Conservation (phyloP, 2,329 filamentous ascomycete genomes). For the Aspergillus pseudotamarii region DNA sequence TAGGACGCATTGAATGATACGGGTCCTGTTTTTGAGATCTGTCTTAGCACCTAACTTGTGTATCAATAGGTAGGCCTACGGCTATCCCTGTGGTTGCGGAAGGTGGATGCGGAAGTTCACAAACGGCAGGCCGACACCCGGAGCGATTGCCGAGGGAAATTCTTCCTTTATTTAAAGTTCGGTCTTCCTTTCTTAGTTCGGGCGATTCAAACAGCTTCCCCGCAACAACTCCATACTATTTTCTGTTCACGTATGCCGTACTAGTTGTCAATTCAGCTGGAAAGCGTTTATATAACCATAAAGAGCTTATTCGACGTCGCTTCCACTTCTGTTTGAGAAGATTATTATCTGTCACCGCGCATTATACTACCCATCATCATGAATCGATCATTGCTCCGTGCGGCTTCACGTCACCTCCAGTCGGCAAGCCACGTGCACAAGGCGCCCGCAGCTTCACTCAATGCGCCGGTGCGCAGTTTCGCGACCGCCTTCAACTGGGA, state of each 20-base stretch:
- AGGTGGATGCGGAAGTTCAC: background rate
- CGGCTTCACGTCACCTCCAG: constrained; percentile 33
- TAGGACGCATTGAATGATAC: background rate
- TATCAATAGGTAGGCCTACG: background rate
- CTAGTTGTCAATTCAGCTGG: background rate
- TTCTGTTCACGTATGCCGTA: constrained; percentile 1
- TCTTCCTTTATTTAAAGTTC: background rate
- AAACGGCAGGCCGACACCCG: constrained; percentile 6
- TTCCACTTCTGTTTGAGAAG: background rate
- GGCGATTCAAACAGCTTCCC: constrained; percentile 8
- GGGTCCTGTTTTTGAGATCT: background rate
- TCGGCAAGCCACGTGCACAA: constrained; percentile 23
- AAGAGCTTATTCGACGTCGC: constrained; percentile 1
- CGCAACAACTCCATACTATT: constrained; percentile 14
- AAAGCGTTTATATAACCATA: background rate
- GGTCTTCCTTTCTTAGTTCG: background rate
- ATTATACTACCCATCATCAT: constrained; percentile 30
- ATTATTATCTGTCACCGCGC: background rate
- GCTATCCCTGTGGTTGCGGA: background rate
- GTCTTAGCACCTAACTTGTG: no score
- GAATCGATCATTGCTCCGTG: constrained; percentile 37
- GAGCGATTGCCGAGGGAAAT: constrained; percentile 32
- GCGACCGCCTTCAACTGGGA: constrained; percentile 77
- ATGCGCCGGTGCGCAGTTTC: constrained; percentile 29
- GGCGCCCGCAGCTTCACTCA: constrained; percentile 18